Evolutionary conservation across 1,284 basidiomycete species (phyloP), one percentile per base, ranked within the genome.

Genomic region (Porogramme epimiltina): DNA sequence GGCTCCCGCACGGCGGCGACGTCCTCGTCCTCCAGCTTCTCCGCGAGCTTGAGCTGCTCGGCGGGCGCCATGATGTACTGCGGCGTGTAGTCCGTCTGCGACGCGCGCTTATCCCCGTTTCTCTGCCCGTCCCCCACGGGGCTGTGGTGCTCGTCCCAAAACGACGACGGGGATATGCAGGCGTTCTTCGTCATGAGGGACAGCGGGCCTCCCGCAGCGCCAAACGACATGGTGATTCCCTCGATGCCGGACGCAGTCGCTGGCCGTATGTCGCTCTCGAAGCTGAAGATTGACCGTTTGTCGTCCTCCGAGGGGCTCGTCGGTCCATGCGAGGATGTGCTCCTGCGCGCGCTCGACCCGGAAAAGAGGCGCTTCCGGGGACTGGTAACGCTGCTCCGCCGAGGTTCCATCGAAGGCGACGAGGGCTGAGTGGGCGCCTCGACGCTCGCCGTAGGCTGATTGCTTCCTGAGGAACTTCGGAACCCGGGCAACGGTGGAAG

Each of bases 1-100:
- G 50, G 49, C 19, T 47, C 45, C 23, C 51, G 62, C 42, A 68
- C 55, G 50, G 71, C 69, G 16, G 76, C 67, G 25, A 72, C 74
- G 39, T 60, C 51, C 39, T 69, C 66, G 11, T 62, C 61, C 42
- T 58, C 62, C 20, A 72, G 57, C 54, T 67, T 58, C 31, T 79
- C 80, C 62, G 85, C 84, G 9, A 87, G 66, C 64, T 75, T 74
- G 24, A 82, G 73, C 72, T 87, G 77, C 49, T 87, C 82, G 20
- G 80, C 82, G 16, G 82, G 81, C 13, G 84, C 81, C 76, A 86
- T 78, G 58, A 85, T 87, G 41, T 79, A 80, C 63, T 85, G 81
- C 10, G 83, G 81, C 3, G 70, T 73, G 63, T 83, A 84, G 22
- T 85, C 82, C 39, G 57, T 48, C 55, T 65, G 62, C 34, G 34